phyloP scores from a whole-genome alignment of 176 grass and related monocot genomes.

The Bothriochloa decipiens region DNA sequence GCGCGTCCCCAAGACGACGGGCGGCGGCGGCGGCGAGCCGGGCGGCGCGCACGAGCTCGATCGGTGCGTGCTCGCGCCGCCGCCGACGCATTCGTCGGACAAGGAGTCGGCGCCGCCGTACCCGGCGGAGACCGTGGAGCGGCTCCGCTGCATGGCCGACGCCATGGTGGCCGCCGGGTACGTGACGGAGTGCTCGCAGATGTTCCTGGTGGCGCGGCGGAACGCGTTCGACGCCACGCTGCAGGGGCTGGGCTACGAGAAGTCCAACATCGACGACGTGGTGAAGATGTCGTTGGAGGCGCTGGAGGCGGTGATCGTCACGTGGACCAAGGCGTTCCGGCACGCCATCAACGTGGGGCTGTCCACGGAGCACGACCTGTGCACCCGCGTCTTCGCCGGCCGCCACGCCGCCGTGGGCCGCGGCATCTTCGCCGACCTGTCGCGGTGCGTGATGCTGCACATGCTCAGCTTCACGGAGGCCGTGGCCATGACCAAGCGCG shows the following conservation, averaged over 20 bases:
- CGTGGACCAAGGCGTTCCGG: slow-evolving; percentile 76
- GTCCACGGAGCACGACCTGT: slow-evolving; percentile 70
- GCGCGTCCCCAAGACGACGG: background rate
- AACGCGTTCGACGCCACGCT: slow-evolving; percentile 54
- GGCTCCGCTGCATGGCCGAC: slow-evolving; percentile 58
- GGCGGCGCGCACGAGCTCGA: slow-evolving; percentile 44
- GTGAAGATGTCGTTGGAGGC: slow-evolving; percentile 78
- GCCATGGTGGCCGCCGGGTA: slow-evolving; percentile 70
- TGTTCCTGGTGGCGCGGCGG: slow-evolving; percentile 66
- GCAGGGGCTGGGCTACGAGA: slow-evolving; percentile 42
- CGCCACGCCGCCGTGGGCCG: slow-evolving; percentile 30
- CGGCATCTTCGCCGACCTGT: slow-evolving; percentile 57
- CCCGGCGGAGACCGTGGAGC: slow-evolving; percentile 51
- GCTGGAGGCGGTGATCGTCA: slow-evolving; percentile 65
- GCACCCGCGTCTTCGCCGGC: slow-evolving; percentile 56
- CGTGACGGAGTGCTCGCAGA: slow-evolving; percentile 77
- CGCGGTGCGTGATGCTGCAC: slow-evolving; percentile 57
- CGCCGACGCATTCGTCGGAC: background rate
- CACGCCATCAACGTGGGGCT: slow-evolving; percentile 59
- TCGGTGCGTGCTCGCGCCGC: slow-evolving; percentile 43
- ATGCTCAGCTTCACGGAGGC: slow-evolving; percentile 88
- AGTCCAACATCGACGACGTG: slow-evolving; percentile 53
- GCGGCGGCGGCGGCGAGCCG: background rate
- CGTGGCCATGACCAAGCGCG: slow-evolving; percentile 63
- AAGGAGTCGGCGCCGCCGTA: slow-evolving; percentile 19